A percentile compares a stretch with the other conserved stretches of the same genome.
Evolutionary conservation across 1,284 basidiomycete species (phyloP).

Genomic region (Fomitiporia mediterranea): DNA sequence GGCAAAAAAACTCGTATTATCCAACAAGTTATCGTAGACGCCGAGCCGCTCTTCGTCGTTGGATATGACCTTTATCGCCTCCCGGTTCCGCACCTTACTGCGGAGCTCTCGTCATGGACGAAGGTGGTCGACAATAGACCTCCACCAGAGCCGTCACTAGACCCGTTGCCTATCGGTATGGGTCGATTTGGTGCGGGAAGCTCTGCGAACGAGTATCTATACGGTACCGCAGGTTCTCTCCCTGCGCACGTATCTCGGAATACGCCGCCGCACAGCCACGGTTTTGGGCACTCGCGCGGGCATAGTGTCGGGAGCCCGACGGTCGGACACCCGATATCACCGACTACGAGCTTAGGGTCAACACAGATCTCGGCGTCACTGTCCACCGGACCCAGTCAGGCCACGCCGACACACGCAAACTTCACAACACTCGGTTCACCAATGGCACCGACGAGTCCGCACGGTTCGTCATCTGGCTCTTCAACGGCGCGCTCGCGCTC

Average conservation of each 20-base stretch:
- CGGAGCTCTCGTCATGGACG: conserved; percentile 52
- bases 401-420: conserved; percentile 10
- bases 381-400: conserved; percentile 3
- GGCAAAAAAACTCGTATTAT: conserved; percentile 48
- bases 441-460: background rate
- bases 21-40: conserved; percentile 65
- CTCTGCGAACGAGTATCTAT: conserved; percentile 14
- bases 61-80: conserved; percentile 62
- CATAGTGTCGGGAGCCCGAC: conserved; percentile 1
- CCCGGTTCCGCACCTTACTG: conserved; percentile 43
- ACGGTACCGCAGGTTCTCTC: conserved; percentile 13
- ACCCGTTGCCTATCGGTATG: conserved; percentile 19
- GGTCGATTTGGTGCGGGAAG: conserved; percentile 5
- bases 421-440: conserved; percentile 3
- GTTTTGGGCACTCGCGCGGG: conserved; percentile 4
- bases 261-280: background rate
- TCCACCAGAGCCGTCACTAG: conserved; percentile 25
- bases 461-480: conserved; percentile 7
- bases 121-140: conserved; percentile 34
- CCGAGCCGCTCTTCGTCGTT: conserved; percentile 53
- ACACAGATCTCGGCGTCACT: background rate
- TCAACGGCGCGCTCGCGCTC: conserved; percentile 4
- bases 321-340: conserved; percentile 3
- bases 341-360: background rate
- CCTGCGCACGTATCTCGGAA: conserved; percentile 2